Base-by-base conservation (phyloP, 495 filamentous ascomycete genomes). In the Amorphotheca resinae region DNA sequence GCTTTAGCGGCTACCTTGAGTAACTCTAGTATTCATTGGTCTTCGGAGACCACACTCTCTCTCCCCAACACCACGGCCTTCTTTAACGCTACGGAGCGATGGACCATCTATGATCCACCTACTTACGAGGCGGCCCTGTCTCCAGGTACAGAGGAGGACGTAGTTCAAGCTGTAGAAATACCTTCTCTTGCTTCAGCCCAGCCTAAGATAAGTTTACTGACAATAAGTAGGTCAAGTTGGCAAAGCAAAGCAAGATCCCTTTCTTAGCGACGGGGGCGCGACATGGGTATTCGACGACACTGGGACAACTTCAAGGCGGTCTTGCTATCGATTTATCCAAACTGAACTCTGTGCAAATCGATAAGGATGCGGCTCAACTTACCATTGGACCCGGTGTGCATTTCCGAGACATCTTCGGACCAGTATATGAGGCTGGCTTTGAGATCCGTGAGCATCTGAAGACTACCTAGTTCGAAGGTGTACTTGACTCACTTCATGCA, bases 261-360 rank as follows among this genome's bases (percentile, higher is more conserved):
- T 65, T 65, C 45, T 49, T 66, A 1, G 57, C 58, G n/a, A 58
- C 53, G 0, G 54, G 52, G 0, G 59, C 56, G 3, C 57, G 64
- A 9, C 64, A 65, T 17, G 57, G 55, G 4, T 55, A 52, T 23
- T 41, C 48, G 3, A 52, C 47, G 0, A 51, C 49, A 1, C 25
- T 57, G 0, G 38, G 23, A 0, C 18, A 22, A 1, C 14, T 49
- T 12, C 30, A 52, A 15, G 11, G 17, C 38, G 41, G 52, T 49
- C 8, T 45, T 1, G 39, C 8, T 6, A 28, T 41, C 18, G 39
- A 41, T n/a, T 22, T 41, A 6, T 14, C 17, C 1, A 11, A n/a
- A 6, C 30, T 41, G 12, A 31, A 41, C 14, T 28, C 4, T 3
- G 14, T 41, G 16, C 12, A 15, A 14, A 20, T 41, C 2, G 23